Percentiles rank a stretch among this genome's conserved stretches.
Conservation (phyloP, 2,329 filamentous ascomycete species). For the Pseudocercospora macadamiae region DNA sequence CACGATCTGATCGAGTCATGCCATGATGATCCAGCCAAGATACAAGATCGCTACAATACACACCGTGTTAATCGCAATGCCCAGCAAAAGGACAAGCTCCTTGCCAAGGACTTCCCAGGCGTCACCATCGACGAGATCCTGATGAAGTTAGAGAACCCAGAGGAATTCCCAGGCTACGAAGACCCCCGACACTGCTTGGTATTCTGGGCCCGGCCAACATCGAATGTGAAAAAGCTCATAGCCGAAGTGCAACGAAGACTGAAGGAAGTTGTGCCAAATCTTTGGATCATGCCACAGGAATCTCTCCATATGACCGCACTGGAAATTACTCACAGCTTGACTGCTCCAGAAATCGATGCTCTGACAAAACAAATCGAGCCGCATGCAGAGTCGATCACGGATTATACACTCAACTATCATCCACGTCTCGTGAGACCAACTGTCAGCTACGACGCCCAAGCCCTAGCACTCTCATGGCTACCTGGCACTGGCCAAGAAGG, state of each 20-base stretch:
- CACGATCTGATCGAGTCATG: conserved; percentile 71
- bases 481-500: conserved; percentile 71
- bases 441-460: conserved; percentile 81
- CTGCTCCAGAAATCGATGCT: conserved; percentile 66
- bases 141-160: conserved; percentile 65
- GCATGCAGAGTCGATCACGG: conserved; percentile 62
- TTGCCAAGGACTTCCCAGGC: conserved; percentile 68
- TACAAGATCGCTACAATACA: conserved; percentile 71
- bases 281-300: conserved; percentile 84
- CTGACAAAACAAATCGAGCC: conserved; percentile 63
- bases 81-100: conserved; percentile 74
- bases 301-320: conserved; percentile 83
- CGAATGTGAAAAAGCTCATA: conserved; percentile 69
- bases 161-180: conserved; percentile 67
- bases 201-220: conserved; percentile 83
- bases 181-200: conserved; percentile 77
- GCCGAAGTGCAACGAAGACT: conserved; percentile 66
- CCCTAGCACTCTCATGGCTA: conserved; percentile 83
- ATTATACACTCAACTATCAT: conserved; percentile 68
- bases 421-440: conserved; percentile 79
- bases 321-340: conserved; percentile 81
- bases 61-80: conserved; percentile 77
- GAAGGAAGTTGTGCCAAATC: conserved; percentile 70
- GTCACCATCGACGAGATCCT: conserved; percentile 78
- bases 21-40: conserved; percentile 63